phyloP scores from a whole-genome alignment of 2,329 filamentous ascomycete species.

The Herpotrichia juniperi region DNA sequence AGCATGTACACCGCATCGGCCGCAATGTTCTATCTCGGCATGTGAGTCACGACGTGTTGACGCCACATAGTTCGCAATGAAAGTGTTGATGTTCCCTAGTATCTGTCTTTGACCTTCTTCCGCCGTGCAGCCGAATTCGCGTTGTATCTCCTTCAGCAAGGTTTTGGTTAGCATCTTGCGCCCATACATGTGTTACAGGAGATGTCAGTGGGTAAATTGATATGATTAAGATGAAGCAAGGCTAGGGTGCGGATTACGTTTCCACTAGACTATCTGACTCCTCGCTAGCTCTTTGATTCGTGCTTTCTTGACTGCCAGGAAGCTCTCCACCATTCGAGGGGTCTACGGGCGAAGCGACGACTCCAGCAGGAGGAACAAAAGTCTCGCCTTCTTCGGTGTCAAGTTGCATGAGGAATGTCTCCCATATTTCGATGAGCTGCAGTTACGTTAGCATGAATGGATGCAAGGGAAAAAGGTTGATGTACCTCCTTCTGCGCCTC shows the following conservation, averaged over 20 bases:
- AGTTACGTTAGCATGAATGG: slow-evolving; percentile 15
- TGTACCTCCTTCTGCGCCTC: slow-evolving; percentile 97
- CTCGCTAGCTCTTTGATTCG: slow-evolving; percentile 13
- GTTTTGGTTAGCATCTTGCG: background rate
- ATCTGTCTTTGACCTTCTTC: background rate
- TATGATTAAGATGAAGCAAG: background rate
- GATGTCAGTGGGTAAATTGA: background rate
- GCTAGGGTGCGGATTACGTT: slow-evolving; percentile 2
- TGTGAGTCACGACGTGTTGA: too few species aligned
- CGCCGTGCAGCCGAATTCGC: background rate
- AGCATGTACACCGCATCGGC: too few species aligned
- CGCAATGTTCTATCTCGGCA: too few species aligned
- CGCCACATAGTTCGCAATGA: too few species aligned
- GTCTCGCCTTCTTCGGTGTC: slow-evolving; percentile 81
- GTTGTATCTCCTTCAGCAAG: background rate
- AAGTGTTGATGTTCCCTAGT: too few species aligned
- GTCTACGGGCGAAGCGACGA: slow-evolving; percentile 37
- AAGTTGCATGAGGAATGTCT: slow-evolving; percentile 95
- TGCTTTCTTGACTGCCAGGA: slow-evolving; percentile 14
- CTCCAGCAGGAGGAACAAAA: slow-evolving; percentile 47
- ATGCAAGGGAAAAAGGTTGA: slow-evolving; percentile 9
- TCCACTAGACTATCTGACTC: slow-evolving; percentile 16
- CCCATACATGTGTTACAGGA: background rate
- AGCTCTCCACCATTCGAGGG: slow-evolving; percentile 5
- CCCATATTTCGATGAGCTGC: slow-evolving; percentile 87